Evolutionary conservation across 495 filamentous ascomycete genomes (phyloP), one percentile per base, ranked within the genome.

Genomic region (Jackrogersella minutella): DNA sequence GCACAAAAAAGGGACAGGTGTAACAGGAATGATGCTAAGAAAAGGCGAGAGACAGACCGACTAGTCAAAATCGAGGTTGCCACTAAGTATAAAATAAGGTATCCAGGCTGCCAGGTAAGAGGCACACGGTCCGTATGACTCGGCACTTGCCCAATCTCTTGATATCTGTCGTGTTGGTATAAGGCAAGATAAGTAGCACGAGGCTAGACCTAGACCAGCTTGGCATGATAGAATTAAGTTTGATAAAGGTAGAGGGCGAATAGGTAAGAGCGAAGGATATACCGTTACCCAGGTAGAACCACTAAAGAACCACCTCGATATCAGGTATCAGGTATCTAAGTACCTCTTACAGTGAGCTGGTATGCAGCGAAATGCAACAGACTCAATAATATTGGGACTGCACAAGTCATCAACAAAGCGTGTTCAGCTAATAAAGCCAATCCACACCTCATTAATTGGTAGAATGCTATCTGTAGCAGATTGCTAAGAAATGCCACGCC

Each of bases 221-320:
- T 69, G 66, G 66, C 66, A 44, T 7, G 61, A 65, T 69, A 69
- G 61, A 57, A 34, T 64, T 64, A 60, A 51, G 24, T 59, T 17
- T 43, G 16, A 11, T n/a, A n/a, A n/a, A n/a, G n/a, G n/a, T n/a
- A n/a, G n/a, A n/a, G n/a, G n/a, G n/a, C 37, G 44, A 52, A 41
- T 49, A 39, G 52, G 52, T 9, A 14, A 13, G 10, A 43, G 33
- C 1, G 17, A 44, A 31, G 51, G 19, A 40, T 22, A 68, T 8
- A n/a, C 17, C 13, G 26, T 16, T 30, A 16, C 19, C 14, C 30
- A n/a, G n/a, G n/a, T n/a, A n/a, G n/a, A n/a, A n/a, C n/a, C n/a
- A n/a, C n/a, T n/a, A n/a, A n/a, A n/a, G n/a, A n/a, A n/a, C n/a
- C n/a, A n/a, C n/a, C n/a, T n/a, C n/a, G n/a, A n/a, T n/a, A n/a